Evolutionary conservation across 345 rosid genomes (phyloP).

Genomic region (Murraya koenigii): DNA sequence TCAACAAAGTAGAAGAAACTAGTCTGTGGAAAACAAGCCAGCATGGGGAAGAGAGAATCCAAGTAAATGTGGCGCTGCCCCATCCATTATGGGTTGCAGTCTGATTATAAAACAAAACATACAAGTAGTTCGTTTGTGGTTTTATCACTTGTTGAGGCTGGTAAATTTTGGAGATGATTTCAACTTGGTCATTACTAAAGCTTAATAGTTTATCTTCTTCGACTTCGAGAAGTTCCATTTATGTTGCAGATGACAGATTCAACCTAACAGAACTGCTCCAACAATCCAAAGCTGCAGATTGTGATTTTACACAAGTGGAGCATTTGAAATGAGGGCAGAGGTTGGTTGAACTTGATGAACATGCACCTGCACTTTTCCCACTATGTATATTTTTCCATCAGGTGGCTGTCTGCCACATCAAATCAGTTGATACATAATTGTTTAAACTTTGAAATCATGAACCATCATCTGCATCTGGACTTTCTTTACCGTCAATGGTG

Average conservation of each 20-base stretch:
- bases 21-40: not conserved
- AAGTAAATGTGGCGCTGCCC: not conserved
- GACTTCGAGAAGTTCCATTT: not conserved
- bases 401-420: not conserved
- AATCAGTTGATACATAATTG: not conserved
- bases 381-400: not conserved
- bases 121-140: not conserved
- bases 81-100: not conserved
- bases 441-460: not conserved
- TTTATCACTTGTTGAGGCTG: not conserved
- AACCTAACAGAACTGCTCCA: not conserved
- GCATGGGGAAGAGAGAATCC: not conserved
- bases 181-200: not conserved
- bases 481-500: conserved; percentile 31
- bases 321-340: not conserved
- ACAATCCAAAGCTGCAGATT: not conserved
- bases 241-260: conserved; percentile 1
- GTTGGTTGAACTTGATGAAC: not conserved
- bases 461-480: conserved; percentile 21
- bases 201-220: not conserved
- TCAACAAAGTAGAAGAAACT: not conserved
- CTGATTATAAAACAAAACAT: conserved; percentile 1
- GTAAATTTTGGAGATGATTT: not conserved
- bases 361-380: not conserved
- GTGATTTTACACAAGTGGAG: not conserved